Percentiles rank a stretch among this genome's conserved stretches.
Evolutionary conservation across 805 yeast species (phyloP).

Genomic region (Sporopachydermia quercuum): DNA sequence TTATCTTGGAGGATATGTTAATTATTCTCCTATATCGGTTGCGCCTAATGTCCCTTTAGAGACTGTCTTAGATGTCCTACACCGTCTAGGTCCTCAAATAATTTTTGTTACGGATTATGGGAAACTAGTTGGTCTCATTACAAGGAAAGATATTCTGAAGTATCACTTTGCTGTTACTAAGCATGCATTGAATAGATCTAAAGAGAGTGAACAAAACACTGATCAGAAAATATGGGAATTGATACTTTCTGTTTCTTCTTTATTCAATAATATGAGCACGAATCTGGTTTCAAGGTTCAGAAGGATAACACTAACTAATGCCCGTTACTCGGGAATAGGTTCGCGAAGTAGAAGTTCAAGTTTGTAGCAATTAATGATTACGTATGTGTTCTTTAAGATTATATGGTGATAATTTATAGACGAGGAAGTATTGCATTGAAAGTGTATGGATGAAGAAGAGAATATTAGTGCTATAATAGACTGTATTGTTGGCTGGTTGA

Average conservation of each 20-base stretch:
- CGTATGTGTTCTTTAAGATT: no score
- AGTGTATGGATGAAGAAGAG: no score
- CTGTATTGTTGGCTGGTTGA: no score
- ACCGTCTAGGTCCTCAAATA: conserved; percentile 65
- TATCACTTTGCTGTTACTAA: conserved; percentile 18
- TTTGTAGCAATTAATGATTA: no score
- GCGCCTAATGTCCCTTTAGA: conserved; percentile 40
- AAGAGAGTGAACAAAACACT: not conserved
- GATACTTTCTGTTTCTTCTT: not conserved
- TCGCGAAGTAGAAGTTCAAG: no score
- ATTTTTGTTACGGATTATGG: conserved; percentile 55
- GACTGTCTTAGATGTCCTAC: conserved; percentile 50
- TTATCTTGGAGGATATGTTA: conserved; percentile 22
- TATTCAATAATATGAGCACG: no score
- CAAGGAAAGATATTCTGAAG: conserved; percentile 69
- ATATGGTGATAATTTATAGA: no score
- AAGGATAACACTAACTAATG: no score
- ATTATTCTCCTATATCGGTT: conserved; percentile 48
- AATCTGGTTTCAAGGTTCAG: no score
- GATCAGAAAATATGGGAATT: not conserved
- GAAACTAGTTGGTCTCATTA: conserved; percentile 53
- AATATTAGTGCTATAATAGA: no score
- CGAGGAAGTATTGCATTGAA: no score
- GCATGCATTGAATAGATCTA: not conserved
- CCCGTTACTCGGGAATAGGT: no score